Base-by-base conservation (phyloP, 805 yeast species). In the Hanseniaspora singularis region DNA sequence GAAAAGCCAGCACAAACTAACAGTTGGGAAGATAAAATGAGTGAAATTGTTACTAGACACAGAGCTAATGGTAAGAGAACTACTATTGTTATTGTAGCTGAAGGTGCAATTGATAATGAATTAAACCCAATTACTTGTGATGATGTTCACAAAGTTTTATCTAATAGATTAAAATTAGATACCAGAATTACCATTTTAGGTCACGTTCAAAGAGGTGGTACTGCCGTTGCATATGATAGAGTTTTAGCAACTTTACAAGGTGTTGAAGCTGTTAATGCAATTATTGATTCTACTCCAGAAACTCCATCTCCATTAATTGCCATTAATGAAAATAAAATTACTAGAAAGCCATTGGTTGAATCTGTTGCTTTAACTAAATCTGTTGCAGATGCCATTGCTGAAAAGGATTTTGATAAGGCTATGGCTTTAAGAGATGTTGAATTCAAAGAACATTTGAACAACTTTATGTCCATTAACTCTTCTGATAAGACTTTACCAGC, bases 171-270 rank as follows among this genome's bases (percentile, higher is more conserved):
- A 52, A 95, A 95, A 11, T 73, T 92, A 48, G 98, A 92, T 62
- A 89, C 97, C 4, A 78, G 97, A 63, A 80, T 89, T 57, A 92
- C 98, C 34, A 85, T 94, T 11, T 71, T 92, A 56, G 98, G 98
- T 47, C 98, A 92, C 63, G 96, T 92, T 46, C 98, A 92, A 71
- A 77, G 98, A 67, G 98, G 98, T 68, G 98, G 98, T 64, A 76
- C 95, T 38, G 96, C 98, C 20, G 96, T 88, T 47, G 96, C 97
- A 2, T 85, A 73, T 57, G 98, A 92, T 64, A 76, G 98, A 61
- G 65, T 81, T 60, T 66, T 92, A 56, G 95, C 96, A 33, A 89
- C 98, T 15, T 64, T 89, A 55, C 98, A 92, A 69, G 98, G 97
- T 65, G 96, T 89, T 34, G 97, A 87, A 57, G 97, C 98, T 8